A percentile compares a stretch with the other conserved stretches of the same genome.
phyloP scores from a whole-genome alignment of 2,329 filamentous ascomycete species.

The Arthrinium phaeospermum region DNA sequence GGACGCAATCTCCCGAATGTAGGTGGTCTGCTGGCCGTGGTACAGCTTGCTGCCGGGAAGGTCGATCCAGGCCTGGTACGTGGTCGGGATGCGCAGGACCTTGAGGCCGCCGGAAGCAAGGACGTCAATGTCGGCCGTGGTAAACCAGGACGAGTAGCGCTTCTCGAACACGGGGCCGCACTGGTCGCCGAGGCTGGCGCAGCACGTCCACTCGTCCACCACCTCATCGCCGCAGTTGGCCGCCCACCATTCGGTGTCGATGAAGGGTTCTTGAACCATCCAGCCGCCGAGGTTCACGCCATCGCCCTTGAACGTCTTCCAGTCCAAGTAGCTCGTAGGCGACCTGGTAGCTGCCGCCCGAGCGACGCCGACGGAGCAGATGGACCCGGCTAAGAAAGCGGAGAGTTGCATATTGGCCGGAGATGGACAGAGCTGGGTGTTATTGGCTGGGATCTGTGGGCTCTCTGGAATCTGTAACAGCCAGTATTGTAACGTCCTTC shows the following conservation, averaged over 20 bases:
- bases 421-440: not conserved
- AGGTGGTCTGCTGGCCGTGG: conserved; percentile 2
- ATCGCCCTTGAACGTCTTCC: conserved; percentile 7
- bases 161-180: conserved; percentile 14
- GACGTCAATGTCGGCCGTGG: conserved; percentile 13
- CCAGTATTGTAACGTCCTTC: not conserved
- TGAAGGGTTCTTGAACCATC: conserved; percentile 5
- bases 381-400: not conserved
- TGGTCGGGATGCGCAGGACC: conserved; percentile 14
- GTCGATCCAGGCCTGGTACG: conserved; percentile 18
- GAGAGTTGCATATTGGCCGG: not conserved
- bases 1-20: not conserved
- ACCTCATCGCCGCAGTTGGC: not conserved
- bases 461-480: no score
- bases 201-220: not conserved
- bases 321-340: not conserved
- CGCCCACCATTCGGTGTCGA: not conserved
- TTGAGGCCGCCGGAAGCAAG: not conserved
- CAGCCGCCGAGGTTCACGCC: conserved; percentile 11
- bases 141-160: conserved; percentile 8
- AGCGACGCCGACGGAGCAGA: not conserved
- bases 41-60: conserved; percentile 10
- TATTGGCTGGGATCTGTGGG: no score
- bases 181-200: not conserved
- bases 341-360: not conserved